A percentile compares a stretch with the other conserved stretches of the same genome.
phyloP scores from a whole-genome alignment of 805 yeast genomes.

The Clavispora phyllophila region DNA sequence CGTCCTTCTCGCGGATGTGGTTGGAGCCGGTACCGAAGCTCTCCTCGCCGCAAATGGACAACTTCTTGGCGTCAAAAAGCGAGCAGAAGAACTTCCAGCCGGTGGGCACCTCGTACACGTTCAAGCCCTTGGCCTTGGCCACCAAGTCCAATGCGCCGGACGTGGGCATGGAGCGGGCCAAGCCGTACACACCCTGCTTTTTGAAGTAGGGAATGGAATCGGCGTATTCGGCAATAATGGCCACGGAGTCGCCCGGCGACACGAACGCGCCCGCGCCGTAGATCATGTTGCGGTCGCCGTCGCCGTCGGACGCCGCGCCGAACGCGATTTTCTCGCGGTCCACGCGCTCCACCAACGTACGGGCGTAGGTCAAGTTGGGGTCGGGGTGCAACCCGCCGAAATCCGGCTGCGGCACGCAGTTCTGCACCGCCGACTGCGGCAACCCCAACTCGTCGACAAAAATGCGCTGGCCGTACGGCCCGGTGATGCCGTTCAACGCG shows the following conservation, averaged over 20 bases:
- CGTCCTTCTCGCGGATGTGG: conserved; percentile 96
- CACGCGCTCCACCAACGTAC: conserved; percentile 79
- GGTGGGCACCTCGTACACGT: conserved; percentile 92
- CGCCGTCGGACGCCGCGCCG: conserved; percentile 99
- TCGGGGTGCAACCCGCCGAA: conserved; percentile 98
- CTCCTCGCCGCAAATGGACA: conserved; percentile 97
- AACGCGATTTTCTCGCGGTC: conserved; percentile 77
- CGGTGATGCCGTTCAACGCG: conserved; percentile 92
- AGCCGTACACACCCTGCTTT: conserved; percentile 79
- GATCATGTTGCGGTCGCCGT: conserved; percentile 98
- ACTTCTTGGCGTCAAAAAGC: conserved; percentile 84
- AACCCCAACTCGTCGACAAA: conserved; percentile 83
- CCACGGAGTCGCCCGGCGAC: conserved; percentile 97
- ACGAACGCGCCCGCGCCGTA: conserved; percentile 93
- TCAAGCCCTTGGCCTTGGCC: conserved; percentile 68
- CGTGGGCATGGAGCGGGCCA: conserved; percentile 98
- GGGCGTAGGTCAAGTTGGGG: conserved; percentile 94
- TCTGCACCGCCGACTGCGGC: conserved; percentile 67
- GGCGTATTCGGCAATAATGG: conserved; percentile 93
- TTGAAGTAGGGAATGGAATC: conserved; percentile 85
- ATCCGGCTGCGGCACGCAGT: conserved; percentile 75
- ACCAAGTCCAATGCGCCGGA: conserved; percentile 91
- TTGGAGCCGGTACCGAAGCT: conserved; percentile 97
- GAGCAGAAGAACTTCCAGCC: conserved; percentile 99
- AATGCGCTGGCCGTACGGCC: conserved; percentile 86